These are phyloP conservation scores for Xylariaceae sp. DNA, from an alignment of 2,329 filamentous ascomycete genomes.

Conservation along the genomic window DNA sequence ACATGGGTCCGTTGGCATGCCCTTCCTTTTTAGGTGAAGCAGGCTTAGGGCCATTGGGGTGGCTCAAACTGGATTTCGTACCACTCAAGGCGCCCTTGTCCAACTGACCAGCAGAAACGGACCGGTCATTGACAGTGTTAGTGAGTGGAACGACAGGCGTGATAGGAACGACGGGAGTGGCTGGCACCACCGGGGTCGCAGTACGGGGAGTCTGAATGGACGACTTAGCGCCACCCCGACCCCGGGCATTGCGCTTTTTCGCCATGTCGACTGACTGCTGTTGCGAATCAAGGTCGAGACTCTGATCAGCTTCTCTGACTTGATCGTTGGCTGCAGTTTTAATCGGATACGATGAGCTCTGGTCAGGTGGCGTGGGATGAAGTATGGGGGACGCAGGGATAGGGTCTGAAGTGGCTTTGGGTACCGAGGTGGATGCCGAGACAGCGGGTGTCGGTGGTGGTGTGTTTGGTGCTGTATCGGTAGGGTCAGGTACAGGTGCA, in stretches of 20 bases:
- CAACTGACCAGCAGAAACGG: slow-evolving; percentile 16
- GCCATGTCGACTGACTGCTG: slow-evolving; percentile 20
- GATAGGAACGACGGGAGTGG: slow-evolving; percentile 3
- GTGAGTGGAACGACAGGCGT: slow-evolving; percentile 4
- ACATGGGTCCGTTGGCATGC: slow-evolving; percentile 10
- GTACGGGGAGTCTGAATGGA: slow-evolving; percentile 8
- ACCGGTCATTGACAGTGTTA: slow-evolving; percentile 8
- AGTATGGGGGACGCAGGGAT: slow-evolving; percentile 4
- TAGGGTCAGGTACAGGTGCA: slow-evolving; percentile 4
- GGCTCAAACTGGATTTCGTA: slow-evolving; percentile 20
- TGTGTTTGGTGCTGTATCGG: not conserved
- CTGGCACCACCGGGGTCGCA: slow-evolving; percentile 7
- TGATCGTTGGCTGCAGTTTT: not conserved
- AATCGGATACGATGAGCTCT: slow-evolving; percentile 8
- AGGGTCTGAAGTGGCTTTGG: not conserved
- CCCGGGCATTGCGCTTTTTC: slow-evolving; percentile 28
- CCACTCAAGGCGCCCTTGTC: slow-evolving; percentile 20
- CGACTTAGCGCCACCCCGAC: slow-evolving; percentile 22
- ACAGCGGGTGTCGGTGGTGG: not conserved
- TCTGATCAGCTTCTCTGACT: slow-evolving; percentile 8
- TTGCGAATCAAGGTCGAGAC: slow-evolving; percentile 11
- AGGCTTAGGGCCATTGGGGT: slow-evolving; percentile 17
- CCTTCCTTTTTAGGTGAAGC: slow-evolving; percentile 16
- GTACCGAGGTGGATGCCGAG: not conserved
- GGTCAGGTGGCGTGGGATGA: slow-evolving; percentile 5